phyloP scores from a whole-genome alignment of 495 filamentous ascomycete species.

The Hypoxylon crocopeplum region DNA sequence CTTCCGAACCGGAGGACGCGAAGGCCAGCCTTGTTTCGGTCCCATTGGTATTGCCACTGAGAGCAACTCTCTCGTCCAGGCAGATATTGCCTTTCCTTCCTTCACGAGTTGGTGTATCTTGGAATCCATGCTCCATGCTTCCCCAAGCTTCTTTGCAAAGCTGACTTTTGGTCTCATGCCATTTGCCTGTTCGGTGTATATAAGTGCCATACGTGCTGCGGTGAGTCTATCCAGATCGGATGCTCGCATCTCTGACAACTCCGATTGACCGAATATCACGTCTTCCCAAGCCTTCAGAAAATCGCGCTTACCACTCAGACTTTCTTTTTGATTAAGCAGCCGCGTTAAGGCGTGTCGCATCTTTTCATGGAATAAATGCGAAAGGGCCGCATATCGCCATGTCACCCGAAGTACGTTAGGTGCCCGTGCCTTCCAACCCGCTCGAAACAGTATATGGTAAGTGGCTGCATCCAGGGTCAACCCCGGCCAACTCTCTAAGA shows the following conservation, averaged over 20 bases:
- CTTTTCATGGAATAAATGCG: slow-evolving; percentile 8
- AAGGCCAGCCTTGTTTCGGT: no score
- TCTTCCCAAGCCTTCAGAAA: slow-evolving; percentile 35
- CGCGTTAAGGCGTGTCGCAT: slow-evolving; percentile 34
- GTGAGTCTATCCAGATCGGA: background rate
- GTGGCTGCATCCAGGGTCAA: slow-evolving; percentile 25
- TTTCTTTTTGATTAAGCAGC: slow-evolving; percentile 1
- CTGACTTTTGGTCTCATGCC: background rate
- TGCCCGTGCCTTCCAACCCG: slow-evolving; percentile 36
- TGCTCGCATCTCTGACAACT: slow-evolving; percentile 24
- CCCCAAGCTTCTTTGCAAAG: slow-evolving; percentile 18
- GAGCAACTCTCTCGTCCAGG: slow-evolving; percentile 9
- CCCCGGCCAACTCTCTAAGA: slow-evolving; percentile 15
- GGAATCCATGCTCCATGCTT: slow-evolving; percentile 28
- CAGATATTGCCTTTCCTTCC: slow-evolving; percentile 7
- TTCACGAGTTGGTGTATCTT: slow-evolving; percentile 23
- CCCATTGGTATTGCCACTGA: slow-evolving; percentile 32
- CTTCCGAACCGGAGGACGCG: no score
- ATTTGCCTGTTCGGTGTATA: slow-evolving; percentile 10
- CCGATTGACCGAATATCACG: slow-evolving; percentile 30
- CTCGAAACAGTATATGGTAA: slow-evolving; percentile 42
- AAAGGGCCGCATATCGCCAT: slow-evolving; percentile 46
- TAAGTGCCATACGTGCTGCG: slow-evolving; percentile 5
- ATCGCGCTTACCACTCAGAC: background rate
- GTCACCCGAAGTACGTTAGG: slow-evolving; percentile 47